Evolutionary conservation across 2,329 filamentous ascomycete species (phyloP).

Genomic region (Fusarium decemcellulare): DNA sequence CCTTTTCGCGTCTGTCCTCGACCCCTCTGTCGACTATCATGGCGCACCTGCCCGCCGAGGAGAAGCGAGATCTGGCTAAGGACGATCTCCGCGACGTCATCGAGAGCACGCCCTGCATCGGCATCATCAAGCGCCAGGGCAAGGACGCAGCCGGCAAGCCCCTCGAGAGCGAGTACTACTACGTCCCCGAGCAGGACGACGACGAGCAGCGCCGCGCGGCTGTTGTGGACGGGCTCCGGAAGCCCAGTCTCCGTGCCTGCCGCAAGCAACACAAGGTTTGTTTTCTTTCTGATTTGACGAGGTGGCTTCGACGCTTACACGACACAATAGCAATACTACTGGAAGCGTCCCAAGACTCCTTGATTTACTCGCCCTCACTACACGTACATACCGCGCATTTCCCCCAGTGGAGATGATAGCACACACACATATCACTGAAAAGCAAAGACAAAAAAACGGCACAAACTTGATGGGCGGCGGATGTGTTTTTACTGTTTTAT

Average conservation of each 20-base stretch:
- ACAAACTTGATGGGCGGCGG: conserved; percentile 21
- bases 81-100: conserved; percentile 79
- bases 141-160: conserved; percentile 96
- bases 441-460: conserved; percentile 13
- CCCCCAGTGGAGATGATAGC: conserved; percentile 22
- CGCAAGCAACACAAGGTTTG: conserved; percentile 97
- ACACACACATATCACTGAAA: conserved; percentile 11
- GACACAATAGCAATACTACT: conserved; percentile 74
- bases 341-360: conserved; percentile 75
- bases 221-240: conserved; percentile 87
- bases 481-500: conserved; percentile 45
- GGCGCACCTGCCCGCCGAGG: conserved; percentile 82
- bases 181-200: conserved; percentile 87
- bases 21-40: conserved; percentile 92
- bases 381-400: conserved; percentile 26
- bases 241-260: conserved; percentile 90
- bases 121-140: conserved; percentile 89
- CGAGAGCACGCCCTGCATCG: conserved; percentile 82
- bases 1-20: conserved; percentile 92
- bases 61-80: conserved; percentile 71
- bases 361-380: conserved; percentile 49
- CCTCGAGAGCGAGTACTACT: conserved; percentile 97
- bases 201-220: conserved; percentile 85
- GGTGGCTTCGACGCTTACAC: conserved; percentile 30
- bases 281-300: neutral